Evolutionary conservation across 2,329 filamentous ascomycete genomes (phyloP), one percentile per base, ranked within the genome.

Genomic region (Botrytis porri): DNA sequence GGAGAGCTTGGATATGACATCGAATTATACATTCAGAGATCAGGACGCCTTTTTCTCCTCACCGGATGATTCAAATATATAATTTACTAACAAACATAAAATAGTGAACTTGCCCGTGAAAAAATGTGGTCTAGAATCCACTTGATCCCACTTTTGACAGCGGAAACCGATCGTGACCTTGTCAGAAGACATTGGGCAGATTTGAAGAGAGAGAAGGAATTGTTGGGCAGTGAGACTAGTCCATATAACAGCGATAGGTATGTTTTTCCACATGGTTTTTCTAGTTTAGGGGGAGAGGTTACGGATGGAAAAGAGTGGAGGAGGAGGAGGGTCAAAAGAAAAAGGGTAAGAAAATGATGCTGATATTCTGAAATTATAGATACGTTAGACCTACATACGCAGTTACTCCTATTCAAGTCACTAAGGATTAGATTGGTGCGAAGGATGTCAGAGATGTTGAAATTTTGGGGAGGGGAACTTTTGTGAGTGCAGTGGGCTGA

Each of bases 111-210:
- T 78, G 93, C 91, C 76, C 93, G 96, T 79, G 96, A 99, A 82
- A 99, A 98, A 87, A 96, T 97, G 89, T 99, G 96, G 96, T 90
- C 93, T 75, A 92, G 96, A 81, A 97, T 99, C 84, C 90, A 98
- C 84, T 88, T 99, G 76, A 96, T 95, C 80, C 96, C 96, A 73
- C 85, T 97, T 76, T 89, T 99, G 76, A 95, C 98, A 83, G 96
- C 96, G 73, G 96, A 99, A 82, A 94, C 97, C 83, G 96, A 99
- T 85, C 92, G 96, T 75, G 96, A 99, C 84, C 92, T 95, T 82
- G 95, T 97, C 76, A 89, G 96, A 77, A 88, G 95, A 81, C 89
- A 95, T 83, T 88, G 92, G 77, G 96, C 96, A 73, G 93, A 97
- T 83, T 90, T 94, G 88, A 91, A 90, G 77, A 89, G 96, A 77